phyloP scores from a whole-genome alignment of 2,329 filamentous ascomycete species.

The Xylariaceae sp. region DNA sequence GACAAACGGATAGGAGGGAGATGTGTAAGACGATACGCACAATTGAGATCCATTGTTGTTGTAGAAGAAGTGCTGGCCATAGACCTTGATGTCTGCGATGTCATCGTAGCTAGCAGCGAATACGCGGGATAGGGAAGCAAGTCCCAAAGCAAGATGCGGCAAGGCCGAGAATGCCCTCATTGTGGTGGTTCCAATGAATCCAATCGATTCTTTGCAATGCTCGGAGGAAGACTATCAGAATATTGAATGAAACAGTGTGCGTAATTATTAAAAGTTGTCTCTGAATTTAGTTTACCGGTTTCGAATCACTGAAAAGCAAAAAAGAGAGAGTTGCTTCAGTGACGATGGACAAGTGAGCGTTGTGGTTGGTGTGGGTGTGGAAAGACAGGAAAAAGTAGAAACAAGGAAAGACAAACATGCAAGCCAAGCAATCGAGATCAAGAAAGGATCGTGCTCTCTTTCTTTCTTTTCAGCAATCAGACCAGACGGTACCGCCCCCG shows the following conservation, averaged over 20 bases:
- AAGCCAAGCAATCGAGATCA: constrained; percentile 18
- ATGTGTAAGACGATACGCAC: constrained; percentile 38
- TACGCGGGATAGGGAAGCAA: constrained; percentile 31
- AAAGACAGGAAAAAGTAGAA: constrained; percentile 10
- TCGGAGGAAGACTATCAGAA: constrained; percentile 8
- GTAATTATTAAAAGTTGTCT: constrained; percentile 5
- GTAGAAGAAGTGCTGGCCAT: constrained; percentile 42
- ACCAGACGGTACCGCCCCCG: not conserved
- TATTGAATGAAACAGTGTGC: constrained; percentile 5
- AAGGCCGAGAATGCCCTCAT: constrained; percentile 35
- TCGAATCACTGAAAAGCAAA: constrained; percentile 14
- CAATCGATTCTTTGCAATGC: constrained; percentile 5
- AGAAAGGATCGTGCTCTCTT: constrained; percentile 1
- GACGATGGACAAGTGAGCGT: constrained; percentile 7
- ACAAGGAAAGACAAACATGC: constrained; percentile 18
- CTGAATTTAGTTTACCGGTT: not conserved
- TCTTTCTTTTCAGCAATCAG: not conserved
- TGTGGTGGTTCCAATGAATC: constrained; percentile 3
- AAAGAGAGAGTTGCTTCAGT: constrained; percentile 17
- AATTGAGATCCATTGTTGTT: constrained; percentile 69
- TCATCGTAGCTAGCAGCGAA: constrained; percentile 34
- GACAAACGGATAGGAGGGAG: not conserved
- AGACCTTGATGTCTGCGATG: constrained; percentile 36
- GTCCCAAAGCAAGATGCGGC: constrained; percentile 28
- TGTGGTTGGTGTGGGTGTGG: constrained; percentile 1